Evolutionary conservation across 306 rosid genomes (phyloP), one percentile per base, ranked within the genome.

Genomic region (Cercis canadensis): DNA sequence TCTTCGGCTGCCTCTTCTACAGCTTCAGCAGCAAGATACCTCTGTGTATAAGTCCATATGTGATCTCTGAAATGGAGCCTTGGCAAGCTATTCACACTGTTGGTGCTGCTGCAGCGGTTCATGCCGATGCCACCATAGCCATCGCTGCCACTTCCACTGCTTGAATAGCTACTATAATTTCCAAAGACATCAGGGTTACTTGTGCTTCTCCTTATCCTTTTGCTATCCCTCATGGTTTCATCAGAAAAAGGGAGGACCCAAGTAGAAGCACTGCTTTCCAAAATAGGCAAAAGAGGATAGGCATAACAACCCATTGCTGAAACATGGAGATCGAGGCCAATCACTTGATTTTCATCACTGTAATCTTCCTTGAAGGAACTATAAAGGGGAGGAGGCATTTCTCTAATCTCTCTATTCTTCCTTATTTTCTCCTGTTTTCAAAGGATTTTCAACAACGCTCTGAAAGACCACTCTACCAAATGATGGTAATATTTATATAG

Each of bases 1-100:
- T 75, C 81, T 1, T 79, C 77, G 0, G 75, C 76, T 0, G 84
- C 87, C 54, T 87, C 98, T 70, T 88, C 97, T 45, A 79, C 81
- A 1, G 85, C 87, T 68, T 89, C 92, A 0, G 90, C 87, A 21
- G 91, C 96, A 18, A 68, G 80, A 41, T 85, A 87, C n/a, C 87
- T 78, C 43, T 80, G 89, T 0, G 76, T 76, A 17, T 82, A 87
- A 65, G 88, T 82, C 88, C 82, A 83, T 71, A 90, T 84, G 53
- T 93, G 94, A 49, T 86, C 93, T 6, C 97, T 82, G 55, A 93
- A 85, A 34, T 78, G 83, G 21, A 69, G 78, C 78, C 62, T 72
- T 24, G 75, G 70, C 36, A 74, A 32, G 59, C 69, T 83, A 52
- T 68, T 86, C 72, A 77, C 78, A 67, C 79, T 80, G 31, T 13